Base-by-base conservation (phyloP, 2,329 filamentous ascomycete species). In the Diaporthe citriasiana region DNA sequence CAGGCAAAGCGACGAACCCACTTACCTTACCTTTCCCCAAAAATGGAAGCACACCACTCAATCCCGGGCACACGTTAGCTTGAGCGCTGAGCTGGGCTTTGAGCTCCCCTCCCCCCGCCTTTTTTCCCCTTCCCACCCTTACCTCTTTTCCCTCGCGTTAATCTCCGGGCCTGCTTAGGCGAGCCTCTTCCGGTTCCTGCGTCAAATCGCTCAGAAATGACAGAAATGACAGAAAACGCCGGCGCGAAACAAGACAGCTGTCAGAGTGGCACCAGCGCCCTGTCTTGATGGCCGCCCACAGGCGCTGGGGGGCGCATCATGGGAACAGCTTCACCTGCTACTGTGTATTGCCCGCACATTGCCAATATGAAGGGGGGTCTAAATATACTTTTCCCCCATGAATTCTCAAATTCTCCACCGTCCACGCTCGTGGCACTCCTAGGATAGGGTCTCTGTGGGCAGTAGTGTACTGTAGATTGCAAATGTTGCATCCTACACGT, bases 201-300 rank as follows among this genome's bases (percentile, higher is more conserved):
- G 63, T 68, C 63, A 53, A 68, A 68, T 68, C 63, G 63, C 63
- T 68, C 63, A 68, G 45, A 68, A 68, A 53, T 68, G 63, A 68
- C 63, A 68, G 63, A 53, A 40, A 51, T 51, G 60, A 51, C 60
- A 66, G 60, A 38, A 50, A 40, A 27, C 47, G n/a, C 47, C 40
- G 15, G 40, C 63, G 63, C 33, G 22, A 38, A 40, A 53, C 53
- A 51, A 53, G 63, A 53, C 47, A 53, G 22, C 63, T 68, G 63
- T 53, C 63, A 68, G 8, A 27, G 47, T 40, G 47, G 55, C 55
- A 35, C 55, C 47, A 10, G 47, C 47, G 47, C 47, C n/a, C 8
- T 51, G 47, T 51, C 13, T n/a, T 10, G 45, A 22, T 25, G n/a
- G n/a, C n/a, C n/a, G n/a, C n/a, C n/a, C 22, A 50, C 19, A n/a